Conservation (phyloP, 345 rosid species). For the Microcos paniculata region DNA sequence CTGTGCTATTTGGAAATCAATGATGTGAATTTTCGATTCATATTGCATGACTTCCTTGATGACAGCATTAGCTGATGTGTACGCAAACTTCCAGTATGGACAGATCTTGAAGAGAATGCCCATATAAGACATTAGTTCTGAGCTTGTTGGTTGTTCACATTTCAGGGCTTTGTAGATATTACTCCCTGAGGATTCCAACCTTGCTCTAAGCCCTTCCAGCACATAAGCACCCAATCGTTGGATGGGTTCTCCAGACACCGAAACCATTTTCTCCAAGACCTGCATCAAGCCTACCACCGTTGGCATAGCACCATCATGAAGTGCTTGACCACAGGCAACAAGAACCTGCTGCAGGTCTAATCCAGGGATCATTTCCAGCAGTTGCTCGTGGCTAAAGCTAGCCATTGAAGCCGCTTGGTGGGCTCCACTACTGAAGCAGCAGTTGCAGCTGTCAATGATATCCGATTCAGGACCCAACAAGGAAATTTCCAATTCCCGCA, state of each 20-base stretch:
- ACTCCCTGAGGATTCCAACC: constrained; percentile 84
- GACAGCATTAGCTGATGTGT: constrained; percentile 65
- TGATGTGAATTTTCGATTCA: constrained; percentile 73
- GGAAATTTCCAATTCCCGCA: constrained; percentile 65
- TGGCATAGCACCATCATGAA: constrained; percentile 45
- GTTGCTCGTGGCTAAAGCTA: constrained; percentile 47
- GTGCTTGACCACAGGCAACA: constrained; percentile 60
- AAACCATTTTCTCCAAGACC: constrained; percentile 81
- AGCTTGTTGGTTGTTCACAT: constrained; percentile 77
- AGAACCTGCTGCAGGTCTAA: constrained; percentile 61
- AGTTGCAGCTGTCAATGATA: constrained; percentile 39
- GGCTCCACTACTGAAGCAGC: constrained; percentile 45
- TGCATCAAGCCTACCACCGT: constrained; percentile 58
- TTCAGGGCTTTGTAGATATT: constrained; percentile 79
- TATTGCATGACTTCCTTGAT: constrained; percentile 63
- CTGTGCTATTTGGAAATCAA: constrained; percentile 88
- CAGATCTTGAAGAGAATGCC: constrained; percentile 64
- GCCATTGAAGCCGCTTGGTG: constrained; percentile 33
- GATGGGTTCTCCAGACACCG: constrained; percentile 80
- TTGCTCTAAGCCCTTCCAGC: constrained; percentile 93
- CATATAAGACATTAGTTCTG: constrained; percentile 96
- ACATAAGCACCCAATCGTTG: constrained; percentile 85
- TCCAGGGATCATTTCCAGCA: constrained; percentile 55
- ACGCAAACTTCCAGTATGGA: constrained; percentile 94
- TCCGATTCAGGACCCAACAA: constrained; percentile 68